phyloP scores from a whole-genome alignment of 2,329 filamentous ascomycete genomes.

The Blastomyces gilchristii region DNA sequence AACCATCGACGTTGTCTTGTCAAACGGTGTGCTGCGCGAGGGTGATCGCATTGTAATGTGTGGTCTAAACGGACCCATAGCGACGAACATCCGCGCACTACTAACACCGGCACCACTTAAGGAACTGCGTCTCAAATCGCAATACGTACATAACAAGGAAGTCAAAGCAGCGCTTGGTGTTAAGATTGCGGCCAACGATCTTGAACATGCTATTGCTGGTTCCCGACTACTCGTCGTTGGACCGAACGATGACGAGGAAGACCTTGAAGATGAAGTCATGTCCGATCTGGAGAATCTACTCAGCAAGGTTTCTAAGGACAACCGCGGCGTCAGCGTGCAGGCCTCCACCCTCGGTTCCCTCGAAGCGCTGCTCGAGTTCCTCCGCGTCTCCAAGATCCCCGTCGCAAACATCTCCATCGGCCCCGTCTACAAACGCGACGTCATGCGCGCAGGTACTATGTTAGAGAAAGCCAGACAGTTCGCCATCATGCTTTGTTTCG shows the following conservation, averaged over 20 bases:
- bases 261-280: constrained; percentile 94
- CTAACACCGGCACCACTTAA: constrained; percentile 87
- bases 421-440: constrained; percentile 94
- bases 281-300: constrained; percentile 84
- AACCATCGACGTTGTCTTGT: constrained; percentile 93
- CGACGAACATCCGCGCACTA: constrained; percentile 88
- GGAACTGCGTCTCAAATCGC: constrained; percentile 87
- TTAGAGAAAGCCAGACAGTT: constrained; percentile 89
- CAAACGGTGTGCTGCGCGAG: constrained; percentile 88
- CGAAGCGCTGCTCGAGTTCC: constrained; percentile 90
- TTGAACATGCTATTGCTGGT: constrained; percentile 92
- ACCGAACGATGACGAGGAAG: constrained; percentile 90
- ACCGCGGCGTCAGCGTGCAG: constrained; percentile 91
- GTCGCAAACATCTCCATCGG: constrained; percentile 96
- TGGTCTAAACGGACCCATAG: constrained; percentile 91
- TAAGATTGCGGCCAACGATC: constrained; percentile 93
- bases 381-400: constrained; percentile 91
- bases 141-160: constrained; percentile 98
- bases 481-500: constrained; percentile 99
- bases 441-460: constrained; percentile 91
- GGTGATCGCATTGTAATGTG: constrained; percentile 92
- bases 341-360: constrained; percentile 94
- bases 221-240: constrained; percentile 90
- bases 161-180: constrained; percentile 97
- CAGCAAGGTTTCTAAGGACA: constrained; percentile 80